Evolutionary conservation across 179 eudicot species (phyloP).

Genomic region (Sideroxylon spinosum): DNA sequence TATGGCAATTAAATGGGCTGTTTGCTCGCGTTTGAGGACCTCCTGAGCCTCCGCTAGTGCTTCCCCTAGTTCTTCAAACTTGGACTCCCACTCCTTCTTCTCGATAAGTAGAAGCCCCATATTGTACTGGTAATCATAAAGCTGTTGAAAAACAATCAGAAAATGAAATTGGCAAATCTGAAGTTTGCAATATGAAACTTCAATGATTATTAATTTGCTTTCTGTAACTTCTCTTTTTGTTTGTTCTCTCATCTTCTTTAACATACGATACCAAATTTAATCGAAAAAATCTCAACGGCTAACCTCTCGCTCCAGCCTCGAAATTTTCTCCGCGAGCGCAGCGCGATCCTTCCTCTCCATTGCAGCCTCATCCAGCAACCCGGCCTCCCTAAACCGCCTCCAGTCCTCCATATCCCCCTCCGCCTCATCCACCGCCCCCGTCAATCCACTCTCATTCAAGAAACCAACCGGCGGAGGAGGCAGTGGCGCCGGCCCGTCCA

Average conservation of each 20-base stretch:
- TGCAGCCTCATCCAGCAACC: constrained; percentile 60
- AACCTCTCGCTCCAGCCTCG: constrained; percentile 65
- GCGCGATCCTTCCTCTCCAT: constrained; percentile 56
- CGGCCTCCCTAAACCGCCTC: constrained; percentile 74
- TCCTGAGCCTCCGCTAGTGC: constrained; percentile 60
- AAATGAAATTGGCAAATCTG: background rate
- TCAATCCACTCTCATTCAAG: constrained; percentile 29
- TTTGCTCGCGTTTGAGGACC: constrained; percentile 70
- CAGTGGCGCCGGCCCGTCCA: constrained; percentile 50
- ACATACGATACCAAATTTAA: no score
- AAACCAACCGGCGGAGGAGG: constrained; percentile 59
- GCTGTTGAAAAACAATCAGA: constrained; percentile 36
- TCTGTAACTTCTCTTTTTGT: no score
- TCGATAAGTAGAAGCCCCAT: constrained; percentile 93
- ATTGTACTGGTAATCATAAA: constrained; percentile 75
- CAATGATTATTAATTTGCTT: background rate
- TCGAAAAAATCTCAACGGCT: no score
- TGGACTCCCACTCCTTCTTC: constrained; percentile 52
- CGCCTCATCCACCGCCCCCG: constrained; percentile 17
- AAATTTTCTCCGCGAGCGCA: constrained; percentile 36
- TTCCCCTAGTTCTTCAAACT: constrained; percentile 53
- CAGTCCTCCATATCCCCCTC: constrained; percentile 61
- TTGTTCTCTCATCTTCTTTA: no score
- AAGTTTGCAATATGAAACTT: background rate
- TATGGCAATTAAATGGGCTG: constrained; percentile 62